These are phyloP conservation scores for Acanthamoeba triangularis DNA, from an alignment of 208 protist species.

Conservation along the genomic window DNA sequence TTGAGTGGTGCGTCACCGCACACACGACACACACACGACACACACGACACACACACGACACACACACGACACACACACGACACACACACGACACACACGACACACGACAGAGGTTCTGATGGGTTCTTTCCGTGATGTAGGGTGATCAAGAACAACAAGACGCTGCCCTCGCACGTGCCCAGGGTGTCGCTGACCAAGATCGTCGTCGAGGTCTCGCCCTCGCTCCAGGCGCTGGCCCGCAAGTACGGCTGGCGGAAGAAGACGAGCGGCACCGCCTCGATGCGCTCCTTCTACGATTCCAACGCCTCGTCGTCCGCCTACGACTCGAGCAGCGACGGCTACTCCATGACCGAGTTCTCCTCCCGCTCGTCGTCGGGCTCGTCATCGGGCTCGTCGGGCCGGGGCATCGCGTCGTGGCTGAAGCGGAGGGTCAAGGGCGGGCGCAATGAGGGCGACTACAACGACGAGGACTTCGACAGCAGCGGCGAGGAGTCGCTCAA, in stretches of 20 bases:
- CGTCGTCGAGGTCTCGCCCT: neutral
- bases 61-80: neutral
- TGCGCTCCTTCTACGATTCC: neutral
- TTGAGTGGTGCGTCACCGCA: conserved; percentile 39
- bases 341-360: neutral
- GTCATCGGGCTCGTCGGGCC: neutral
- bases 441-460: neutral
- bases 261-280: neutral
- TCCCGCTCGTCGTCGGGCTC: neutral
- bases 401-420: neutral
- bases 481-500: neutral
- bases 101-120: neutral
- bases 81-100: neutral
- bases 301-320: neutral
- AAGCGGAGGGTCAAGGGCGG: neutral
- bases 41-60: too few species aligned
- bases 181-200: conserved; percentile 33
- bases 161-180: conserved; percentile 23
- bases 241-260: conserved; percentile 9
- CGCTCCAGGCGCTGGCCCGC: conserved; percentile 29
- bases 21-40: neutral
- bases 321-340: neutral
- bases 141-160: conserved; percentile 68
- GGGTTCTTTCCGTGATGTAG: neutral
- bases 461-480: neutral